phyloP scores from a whole-genome alignment of 257 asterid genomes.

The Solanum bukasovii region DNA sequence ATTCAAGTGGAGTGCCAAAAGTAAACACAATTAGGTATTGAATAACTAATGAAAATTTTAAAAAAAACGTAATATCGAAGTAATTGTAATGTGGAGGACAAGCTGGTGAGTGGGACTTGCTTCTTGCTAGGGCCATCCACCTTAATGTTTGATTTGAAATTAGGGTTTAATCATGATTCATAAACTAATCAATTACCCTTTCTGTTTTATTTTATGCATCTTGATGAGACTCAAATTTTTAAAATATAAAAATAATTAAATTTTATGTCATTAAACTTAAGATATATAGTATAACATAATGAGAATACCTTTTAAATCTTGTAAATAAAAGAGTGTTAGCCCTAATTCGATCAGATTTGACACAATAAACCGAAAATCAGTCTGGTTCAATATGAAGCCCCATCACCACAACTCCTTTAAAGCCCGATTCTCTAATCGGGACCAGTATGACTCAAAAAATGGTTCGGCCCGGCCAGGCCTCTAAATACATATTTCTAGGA shows the following conservation, averaged over 20 bases:
- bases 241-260: no score
- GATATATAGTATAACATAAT: background rate
- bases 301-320: no score
- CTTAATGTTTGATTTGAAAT: background rate
- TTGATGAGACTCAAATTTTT: background rate
- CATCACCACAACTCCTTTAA: background rate
- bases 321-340: background rate
- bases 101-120: background rate
- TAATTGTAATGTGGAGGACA: background rate
- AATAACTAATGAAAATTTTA: background rate
- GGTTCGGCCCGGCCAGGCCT: accelerated
- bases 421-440: background rate
- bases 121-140: background rate
- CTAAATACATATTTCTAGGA: background rate
- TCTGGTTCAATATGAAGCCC: background rate
- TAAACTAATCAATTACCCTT: background rate
- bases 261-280: no score
- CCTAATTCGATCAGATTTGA: no score
- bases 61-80: background rate
- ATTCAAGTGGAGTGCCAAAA: background rate
- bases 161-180: background rate
- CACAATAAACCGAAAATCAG: no score
- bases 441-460: no score
- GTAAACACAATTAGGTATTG: background rate
- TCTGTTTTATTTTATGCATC: background rate